A percentile compares a stretch with the other conserved stretches of the same genome.
phyloP scores from a whole-genome alignment of 257 asterid species.

The Solanum medicagineum region DNA sequence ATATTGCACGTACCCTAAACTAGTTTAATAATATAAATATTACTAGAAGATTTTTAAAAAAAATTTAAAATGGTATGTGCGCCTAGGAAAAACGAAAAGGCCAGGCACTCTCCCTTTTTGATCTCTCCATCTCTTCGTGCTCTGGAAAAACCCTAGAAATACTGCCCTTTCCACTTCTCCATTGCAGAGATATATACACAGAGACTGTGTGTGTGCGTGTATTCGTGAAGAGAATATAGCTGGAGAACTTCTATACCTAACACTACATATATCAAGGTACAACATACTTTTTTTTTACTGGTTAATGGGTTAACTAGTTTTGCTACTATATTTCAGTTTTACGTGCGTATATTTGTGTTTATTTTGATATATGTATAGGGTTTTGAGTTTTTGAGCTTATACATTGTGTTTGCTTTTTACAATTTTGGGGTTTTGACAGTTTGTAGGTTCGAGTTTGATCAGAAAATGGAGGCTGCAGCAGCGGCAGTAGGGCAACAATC shows the following conservation, averaged over 20 bases:
- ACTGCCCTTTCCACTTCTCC: neutral
- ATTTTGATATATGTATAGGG: neutral
- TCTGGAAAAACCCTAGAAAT: neutral
- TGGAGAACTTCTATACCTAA: neutral
- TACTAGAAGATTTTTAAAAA: too few species aligned
- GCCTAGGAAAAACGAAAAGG: too few species aligned
- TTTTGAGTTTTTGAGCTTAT: neutral
- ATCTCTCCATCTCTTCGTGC: neutral
- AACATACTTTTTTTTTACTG: neutral
- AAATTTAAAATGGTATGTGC: too few species aligned
- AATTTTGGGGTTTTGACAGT: slow-evolving; percentile 10
- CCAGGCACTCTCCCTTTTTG: neutral
- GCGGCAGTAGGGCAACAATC: slow-evolving; percentile 24
- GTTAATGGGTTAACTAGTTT: neutral
- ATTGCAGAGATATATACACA: neutral
- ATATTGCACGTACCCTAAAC: too few species aligned
- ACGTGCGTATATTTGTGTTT: neutral
- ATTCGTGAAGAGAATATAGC: neutral
- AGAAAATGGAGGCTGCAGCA: slow-evolving; percentile 17
- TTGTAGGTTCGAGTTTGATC: slow-evolving; percentile 13
- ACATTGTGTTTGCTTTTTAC: neutral
- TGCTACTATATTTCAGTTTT: neutral
- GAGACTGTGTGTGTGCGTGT: neutral
- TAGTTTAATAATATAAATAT: too few species aligned
- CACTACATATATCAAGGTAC: neutral